phyloP scores from a whole-genome alignment of 2,329 filamentous ascomycete species.

The Pseudocercospora cruenta region DNA sequence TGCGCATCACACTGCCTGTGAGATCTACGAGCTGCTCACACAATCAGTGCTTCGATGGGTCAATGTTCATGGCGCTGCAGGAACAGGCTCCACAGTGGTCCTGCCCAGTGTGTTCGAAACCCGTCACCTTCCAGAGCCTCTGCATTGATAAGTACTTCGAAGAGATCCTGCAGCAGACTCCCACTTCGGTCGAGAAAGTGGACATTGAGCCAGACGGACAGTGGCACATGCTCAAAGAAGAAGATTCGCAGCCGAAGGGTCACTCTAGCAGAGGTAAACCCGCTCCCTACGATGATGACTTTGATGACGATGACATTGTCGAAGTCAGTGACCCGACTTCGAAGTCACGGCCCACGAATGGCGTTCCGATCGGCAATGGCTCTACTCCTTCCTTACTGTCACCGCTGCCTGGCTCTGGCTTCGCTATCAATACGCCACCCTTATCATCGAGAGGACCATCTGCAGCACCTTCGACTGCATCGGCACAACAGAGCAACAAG shows the following conservation, averaged over 20 bases:
- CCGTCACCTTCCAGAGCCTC: slow-evolving; percentile 76
- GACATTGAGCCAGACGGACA: slow-evolving; percentile 84
- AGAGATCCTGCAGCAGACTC: slow-evolving; percentile 78
- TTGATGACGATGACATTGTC: slow-evolving; percentile 50
- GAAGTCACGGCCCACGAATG: slow-evolving; percentile 37
- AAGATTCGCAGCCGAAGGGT: slow-evolving; percentile 41
- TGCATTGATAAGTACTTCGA: slow-evolving; percentile 90
- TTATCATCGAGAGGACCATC: slow-evolving; percentile 50
- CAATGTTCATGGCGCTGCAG: slow-evolving; percentile 88
- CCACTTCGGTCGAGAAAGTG: slow-evolving; percentile 75
- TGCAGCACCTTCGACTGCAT: slow-evolving; percentile 36
- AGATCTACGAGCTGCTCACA: slow-evolving; percentile 81
- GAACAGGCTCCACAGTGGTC: slow-evolving; percentile 96
- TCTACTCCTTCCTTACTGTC: slow-evolving; percentile 23
- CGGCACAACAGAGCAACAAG: slow-evolving; percentile 45
- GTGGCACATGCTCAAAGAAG: slow-evolving; percentile 64
- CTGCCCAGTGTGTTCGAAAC: slow-evolving; percentile 91
- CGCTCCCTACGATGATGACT: slow-evolving; percentile 44
- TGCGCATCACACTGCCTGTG: slow-evolving; percentile 78
- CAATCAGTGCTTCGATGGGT: slow-evolving; percentile 92
- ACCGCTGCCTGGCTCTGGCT: slow-evolving; percentile 36
- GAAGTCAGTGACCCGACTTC: slow-evolving; percentile 45
- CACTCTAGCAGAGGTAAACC: slow-evolving; percentile 41
- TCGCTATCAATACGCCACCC: slow-evolving; percentile 49
- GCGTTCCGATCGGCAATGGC: slow-evolving; percentile 31